phyloP scores from a whole-genome alignment of 495 filamentous ascomycete genomes.

The Hypomontagnella monticulosa region DNA sequence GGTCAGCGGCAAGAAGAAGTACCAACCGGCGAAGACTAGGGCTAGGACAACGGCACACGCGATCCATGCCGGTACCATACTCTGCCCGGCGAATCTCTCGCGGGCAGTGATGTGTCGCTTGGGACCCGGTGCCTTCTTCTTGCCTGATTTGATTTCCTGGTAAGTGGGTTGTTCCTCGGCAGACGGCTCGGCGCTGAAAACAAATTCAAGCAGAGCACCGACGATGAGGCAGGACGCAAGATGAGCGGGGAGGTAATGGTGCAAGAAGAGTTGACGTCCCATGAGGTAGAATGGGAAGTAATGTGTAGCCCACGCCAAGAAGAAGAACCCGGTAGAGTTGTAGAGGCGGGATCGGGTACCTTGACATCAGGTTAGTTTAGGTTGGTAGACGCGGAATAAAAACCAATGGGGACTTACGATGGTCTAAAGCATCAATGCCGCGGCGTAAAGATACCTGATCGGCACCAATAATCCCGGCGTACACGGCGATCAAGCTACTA shows the following conservation, averaged over 20 bases:
- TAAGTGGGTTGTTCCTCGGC: constrained; percentile 57
- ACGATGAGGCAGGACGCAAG: constrained; percentile 91
- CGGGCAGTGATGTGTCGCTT: constrained; percentile 72
- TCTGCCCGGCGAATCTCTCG: constrained; percentile 83
- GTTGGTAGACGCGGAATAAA: neutral
- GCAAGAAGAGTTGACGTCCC: constrained; percentile 96
- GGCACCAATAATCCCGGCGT: constrained; percentile 88
- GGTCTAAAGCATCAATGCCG: constrained; percentile 91
- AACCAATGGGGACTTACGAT: constrained; percentile 74
- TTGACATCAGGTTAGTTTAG: constrained; percentile 46
- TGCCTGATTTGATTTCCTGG: constrained; percentile 60
- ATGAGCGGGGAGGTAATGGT: constrained; percentile 96
- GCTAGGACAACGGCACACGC: constrained; percentile 75
- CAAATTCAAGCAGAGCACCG: constrained; percentile 95
- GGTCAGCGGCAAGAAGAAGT: constrained; percentile 92
- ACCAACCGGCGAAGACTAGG: constrained; percentile 79
- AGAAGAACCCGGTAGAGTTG: constrained; percentile 98
- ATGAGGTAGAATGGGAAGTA: constrained; percentile 99
- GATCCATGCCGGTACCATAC: constrained; percentile 78
- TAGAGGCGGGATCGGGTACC: constrained; percentile 93
- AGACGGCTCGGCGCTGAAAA: constrained; percentile 88
- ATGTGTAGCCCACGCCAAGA: constrained; percentile 96
- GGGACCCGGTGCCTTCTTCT: constrained; percentile 54
- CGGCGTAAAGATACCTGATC: constrained; percentile 93
- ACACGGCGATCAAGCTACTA: constrained; percentile 90